Percentiles rank a stretch among this genome's conserved stretches.
Evolutionary conservation across 2,329 filamentous ascomycete species (phyloP).

Genomic region (Fusarium sp.): DNA sequence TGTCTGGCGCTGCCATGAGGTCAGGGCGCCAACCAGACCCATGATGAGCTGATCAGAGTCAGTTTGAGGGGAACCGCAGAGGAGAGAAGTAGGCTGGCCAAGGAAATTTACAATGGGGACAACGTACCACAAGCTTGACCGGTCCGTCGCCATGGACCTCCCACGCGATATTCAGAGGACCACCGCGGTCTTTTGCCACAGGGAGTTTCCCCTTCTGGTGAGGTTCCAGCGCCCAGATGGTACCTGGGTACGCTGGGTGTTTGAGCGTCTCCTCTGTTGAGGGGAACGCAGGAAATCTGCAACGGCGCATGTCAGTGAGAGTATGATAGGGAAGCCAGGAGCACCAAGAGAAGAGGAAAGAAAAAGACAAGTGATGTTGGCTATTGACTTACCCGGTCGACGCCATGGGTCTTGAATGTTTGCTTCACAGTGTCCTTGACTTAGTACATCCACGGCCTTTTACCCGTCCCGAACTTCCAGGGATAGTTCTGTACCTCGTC

Average conservation of each 20-base stretch:
- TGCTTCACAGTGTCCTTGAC: slow-evolving; percentile 13
- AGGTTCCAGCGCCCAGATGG: slow-evolving; percentile 77
- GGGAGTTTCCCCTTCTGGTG: slow-evolving; percentile 69
- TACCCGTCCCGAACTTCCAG: not conserved
- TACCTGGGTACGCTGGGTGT: slow-evolving; percentile 75
- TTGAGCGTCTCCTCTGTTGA: slow-evolving; percentile 69
- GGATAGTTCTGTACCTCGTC: not conserved
- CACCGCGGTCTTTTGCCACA: slow-evolving; percentile 78
- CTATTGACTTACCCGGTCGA: slow-evolving; percentile 24
- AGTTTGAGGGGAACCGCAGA: not conserved
- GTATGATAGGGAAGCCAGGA: not conserved
- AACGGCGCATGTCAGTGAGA: slow-evolving; percentile 18
- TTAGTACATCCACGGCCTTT: not conserved
- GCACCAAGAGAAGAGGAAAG: not conserved
- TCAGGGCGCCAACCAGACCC: slow-evolving; percentile 77
- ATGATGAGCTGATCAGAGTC: slow-evolving; percentile 74
- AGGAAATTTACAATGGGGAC: slow-evolving; percentile 18
- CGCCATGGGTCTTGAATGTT: slow-evolving; percentile 24
- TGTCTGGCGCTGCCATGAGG: slow-evolving; percentile 86
- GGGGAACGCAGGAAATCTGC: slow-evolving; percentile 45
- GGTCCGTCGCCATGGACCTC: slow-evolving; percentile 83
- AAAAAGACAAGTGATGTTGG: not conserved
- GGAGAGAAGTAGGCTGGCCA: slow-evolving; percentile 3
- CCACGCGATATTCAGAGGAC: slow-evolving; percentile 81
- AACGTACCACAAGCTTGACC: slow-evolving; percentile 77